phyloP scores from a whole-genome alignment of 306 rosid genomes.

The Cyclanthera cordifolia region DNA sequence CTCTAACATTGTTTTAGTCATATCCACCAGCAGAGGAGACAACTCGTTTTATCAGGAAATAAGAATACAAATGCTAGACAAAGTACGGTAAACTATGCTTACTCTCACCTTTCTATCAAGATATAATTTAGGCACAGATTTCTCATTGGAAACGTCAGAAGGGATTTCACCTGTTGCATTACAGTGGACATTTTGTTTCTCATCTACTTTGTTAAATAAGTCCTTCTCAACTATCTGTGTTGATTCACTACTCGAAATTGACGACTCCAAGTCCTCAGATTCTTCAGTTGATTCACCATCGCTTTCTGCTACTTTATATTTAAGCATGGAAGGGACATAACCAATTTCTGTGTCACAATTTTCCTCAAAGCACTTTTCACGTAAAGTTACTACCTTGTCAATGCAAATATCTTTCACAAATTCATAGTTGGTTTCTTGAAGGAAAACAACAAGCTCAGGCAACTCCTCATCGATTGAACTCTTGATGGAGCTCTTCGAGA shows the following conservation, averaged over 20 bases:
- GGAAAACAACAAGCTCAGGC: conserved; percentile 64
- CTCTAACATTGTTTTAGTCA: too few species aligned
- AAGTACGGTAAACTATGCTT: not conserved
- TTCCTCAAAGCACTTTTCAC: conserved; percentile 15
- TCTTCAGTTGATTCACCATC: conserved; percentile 21
- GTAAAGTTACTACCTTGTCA: conserved; percentile 21
- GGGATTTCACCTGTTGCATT: not conserved
- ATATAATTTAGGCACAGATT: conserved; percentile 1
- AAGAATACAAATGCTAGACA: too few species aligned
- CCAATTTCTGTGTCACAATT: conserved; percentile 23
- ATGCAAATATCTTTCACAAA: conserved; percentile 45
- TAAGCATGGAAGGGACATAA: conserved; percentile 13
- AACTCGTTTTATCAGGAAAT: too few species aligned
- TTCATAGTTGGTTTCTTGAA: conserved; percentile 48
- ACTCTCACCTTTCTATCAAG: conserved; percentile 13
- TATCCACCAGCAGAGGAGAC: too few species aligned
- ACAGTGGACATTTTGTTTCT: not conserved
- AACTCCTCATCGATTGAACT: conserved; percentile 22
- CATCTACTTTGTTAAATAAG: conserved; percentile 15
- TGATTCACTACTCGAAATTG: conserved; percentile 16
- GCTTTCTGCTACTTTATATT: conserved; percentile 13
- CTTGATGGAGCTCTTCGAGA: conserved; percentile 15
- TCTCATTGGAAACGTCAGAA: conserved; percentile 9
- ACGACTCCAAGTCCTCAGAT: conserved; percentile 14
- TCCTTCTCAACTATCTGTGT: conserved; percentile 12